Conservation (phyloP, 73 alveolate species). For the Paramecium sexaurelia region DNA sequence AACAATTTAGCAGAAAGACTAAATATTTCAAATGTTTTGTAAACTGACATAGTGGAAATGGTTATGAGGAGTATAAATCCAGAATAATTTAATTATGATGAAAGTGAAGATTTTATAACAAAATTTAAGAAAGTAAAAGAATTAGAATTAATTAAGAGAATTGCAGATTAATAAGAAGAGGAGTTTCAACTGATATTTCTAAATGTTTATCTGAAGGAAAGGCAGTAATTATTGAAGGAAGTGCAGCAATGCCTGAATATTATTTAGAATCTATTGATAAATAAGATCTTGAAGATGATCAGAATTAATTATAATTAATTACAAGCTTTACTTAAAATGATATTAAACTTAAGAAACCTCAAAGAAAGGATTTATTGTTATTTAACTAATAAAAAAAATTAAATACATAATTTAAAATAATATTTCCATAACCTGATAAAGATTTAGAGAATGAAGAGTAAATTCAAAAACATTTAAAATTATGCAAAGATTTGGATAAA, state of each 20-base stretch:
- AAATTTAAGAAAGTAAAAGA: background rate
- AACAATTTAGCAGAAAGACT: constrained; percentile 79
- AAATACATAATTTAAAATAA: background rate
- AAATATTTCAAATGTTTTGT: constrained; percentile 76
- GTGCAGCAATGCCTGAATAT: constrained; percentile 9
- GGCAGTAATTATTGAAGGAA: constrained; percentile 45
- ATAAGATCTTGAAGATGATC: background rate
- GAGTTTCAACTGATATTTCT: constrained; percentile 43
- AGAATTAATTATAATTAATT: background rate
- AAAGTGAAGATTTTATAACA: background rate
- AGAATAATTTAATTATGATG: constrained; percentile 23
- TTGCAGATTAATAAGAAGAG: constrained; percentile 50
- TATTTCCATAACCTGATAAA: background rate
- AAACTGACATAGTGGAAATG: constrained; percentile 73
- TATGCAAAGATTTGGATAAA: background rate
- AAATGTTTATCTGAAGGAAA: constrained; percentile 59
- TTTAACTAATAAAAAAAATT: background rate
- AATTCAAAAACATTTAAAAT: background rate
- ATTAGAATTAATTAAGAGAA: background rate
- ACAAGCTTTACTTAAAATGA: background rate
- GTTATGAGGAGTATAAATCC: constrained; percentile 72
- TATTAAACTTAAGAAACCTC: constrained; percentile 6
- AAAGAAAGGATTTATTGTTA: background rate
- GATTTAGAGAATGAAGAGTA: background rate
- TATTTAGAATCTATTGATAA: background rate